Evolutionary conservation across 176 grass and related monocot genomes (phyloP).

Genomic region (Urochloa ruziziensis): DNA sequence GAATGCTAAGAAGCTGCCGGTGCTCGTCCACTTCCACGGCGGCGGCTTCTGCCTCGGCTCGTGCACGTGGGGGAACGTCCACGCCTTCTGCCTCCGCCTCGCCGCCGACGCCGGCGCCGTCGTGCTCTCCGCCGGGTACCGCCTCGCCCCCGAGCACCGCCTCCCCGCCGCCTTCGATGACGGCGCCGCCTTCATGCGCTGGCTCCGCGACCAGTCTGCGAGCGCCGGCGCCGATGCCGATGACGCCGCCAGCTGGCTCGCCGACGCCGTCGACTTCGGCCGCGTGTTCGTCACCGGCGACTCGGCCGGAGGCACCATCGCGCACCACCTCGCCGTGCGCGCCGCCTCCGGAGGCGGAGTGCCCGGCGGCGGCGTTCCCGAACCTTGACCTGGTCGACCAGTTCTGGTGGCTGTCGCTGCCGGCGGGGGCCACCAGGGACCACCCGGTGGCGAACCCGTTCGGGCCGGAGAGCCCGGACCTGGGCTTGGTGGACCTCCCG

Average conservation of each 20-base stretch:
- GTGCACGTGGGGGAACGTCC: slow-evolving; percentile 73
- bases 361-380: slow-evolving; percentile 50
- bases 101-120: slow-evolving; percentile 53
- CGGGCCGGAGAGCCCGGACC: slow-evolving; percentile 50
- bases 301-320: slow-evolving; percentile 74
- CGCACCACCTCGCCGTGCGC: slow-evolving; percentile 65
- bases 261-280: slow-evolving; percentile 52
- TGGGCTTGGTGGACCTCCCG: slow-evolving; percentile 40
- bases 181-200: slow-evolving; percentile 38
- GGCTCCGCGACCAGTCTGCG: slow-evolving; percentile 4
- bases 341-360: slow-evolving; percentile 46
- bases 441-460: slow-evolving; percentile 78
- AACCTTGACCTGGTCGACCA: slow-evolving; percentile 57
- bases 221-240: background rate
- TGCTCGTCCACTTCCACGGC: slow-evolving; percentile 77
- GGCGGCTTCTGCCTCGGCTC: slow-evolving; percentile 89
- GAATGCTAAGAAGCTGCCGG: slow-evolving; percentile 44
- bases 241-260: slow-evolving; percentile 48
- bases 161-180: slow-evolving; percentile 65
- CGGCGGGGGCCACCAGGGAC: slow-evolving; percentile 54
- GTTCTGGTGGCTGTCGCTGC: slow-evolving; percentile 89
- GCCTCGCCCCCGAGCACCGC: slow-evolving; percentile 75
- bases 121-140: slow-evolving; percentile 73
- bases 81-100: slow-evolving; percentile 78
- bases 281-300: slow-evolving; percentile 76